Conservation (phyloP, 1,139 yeast genomes). For the Blastobotrys aristatus region DNA sequence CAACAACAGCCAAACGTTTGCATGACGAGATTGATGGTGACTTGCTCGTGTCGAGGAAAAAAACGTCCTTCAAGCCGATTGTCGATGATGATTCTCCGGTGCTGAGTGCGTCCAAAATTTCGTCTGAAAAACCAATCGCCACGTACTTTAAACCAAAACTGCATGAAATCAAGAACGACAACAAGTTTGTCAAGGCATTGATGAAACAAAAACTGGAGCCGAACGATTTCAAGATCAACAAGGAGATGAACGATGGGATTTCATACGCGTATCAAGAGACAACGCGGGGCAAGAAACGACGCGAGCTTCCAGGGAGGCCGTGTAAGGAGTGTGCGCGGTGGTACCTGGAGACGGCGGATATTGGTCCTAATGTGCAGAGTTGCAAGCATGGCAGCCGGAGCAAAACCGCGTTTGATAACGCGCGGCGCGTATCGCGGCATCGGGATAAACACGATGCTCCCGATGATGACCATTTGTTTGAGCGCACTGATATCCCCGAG, state of each 20-base stretch:
- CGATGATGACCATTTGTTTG: neutral
- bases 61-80: neutral
- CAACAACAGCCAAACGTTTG: neutral
- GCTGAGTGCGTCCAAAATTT: neutral
- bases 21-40: conserved; percentile 1
- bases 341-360: conserved; percentile 23
- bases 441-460: conserved; percentile 22
- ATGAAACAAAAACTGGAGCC: neutral
- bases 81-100: neutral
- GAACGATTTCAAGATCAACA: conserved; percentile 27
- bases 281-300: conserved; percentile 24
- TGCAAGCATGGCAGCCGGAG: conserved; percentile 17
- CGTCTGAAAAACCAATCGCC: neutral
- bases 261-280: conserved; percentile 26
- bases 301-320: conserved; percentile 28
- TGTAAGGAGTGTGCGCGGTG: conserved; percentile 28
- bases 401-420: conserved; percentile 10
- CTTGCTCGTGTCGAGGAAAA: neutral
- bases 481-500: neutral
- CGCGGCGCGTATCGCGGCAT: conserved; percentile 25
- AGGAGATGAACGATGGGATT: conserved; percentile 22
- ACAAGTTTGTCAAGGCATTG: conserved; percentile 1
- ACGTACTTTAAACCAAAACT: neutral
- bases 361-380: conserved; percentile 5
- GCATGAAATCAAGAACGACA: conserved; percentile 3